These are phyloP conservation scores for Planoprotostelium fungivorum DNA, from an alignment of 78 protist species.

Conservation along the genomic window DNA sequence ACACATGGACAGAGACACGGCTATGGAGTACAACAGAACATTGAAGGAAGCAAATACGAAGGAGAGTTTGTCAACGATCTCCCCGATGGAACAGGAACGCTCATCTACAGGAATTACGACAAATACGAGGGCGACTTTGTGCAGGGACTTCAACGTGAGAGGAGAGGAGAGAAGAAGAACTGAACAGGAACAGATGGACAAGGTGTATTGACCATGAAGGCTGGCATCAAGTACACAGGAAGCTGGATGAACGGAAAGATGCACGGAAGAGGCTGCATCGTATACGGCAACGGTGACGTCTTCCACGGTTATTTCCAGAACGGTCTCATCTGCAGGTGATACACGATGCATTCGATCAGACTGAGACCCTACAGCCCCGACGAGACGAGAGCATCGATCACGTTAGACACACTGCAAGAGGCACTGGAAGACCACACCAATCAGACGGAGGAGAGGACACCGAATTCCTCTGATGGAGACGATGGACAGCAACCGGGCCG, in stretches of 20 bases:
- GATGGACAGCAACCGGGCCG: too few species aligned
- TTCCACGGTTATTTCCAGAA: not conserved
- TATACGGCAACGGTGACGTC: not conserved
- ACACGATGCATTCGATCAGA: too few species aligned
- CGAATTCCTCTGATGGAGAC: too few species aligned
- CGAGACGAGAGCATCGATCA: not conserved
- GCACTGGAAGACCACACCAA: too few species aligned
- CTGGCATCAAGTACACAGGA: not conserved
- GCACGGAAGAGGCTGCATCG: not conserved
- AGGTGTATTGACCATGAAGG: not conserved
- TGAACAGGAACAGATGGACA: too few species aligned
- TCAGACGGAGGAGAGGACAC: too few species aligned
- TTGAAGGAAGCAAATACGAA: not conserved
- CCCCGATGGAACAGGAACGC: not conserved
- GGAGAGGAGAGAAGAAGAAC: too few species aligned
- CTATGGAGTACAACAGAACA: not conserved
- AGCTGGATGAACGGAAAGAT: not conserved
- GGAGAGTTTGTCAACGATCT: not conserved
- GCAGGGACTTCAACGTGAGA: not conserved
- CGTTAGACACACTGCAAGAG: not conserved
- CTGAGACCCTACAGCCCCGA: not conserved
- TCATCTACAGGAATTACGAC: not conserved
- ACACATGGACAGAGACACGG: not conserved
- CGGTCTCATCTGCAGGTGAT: not conserved
- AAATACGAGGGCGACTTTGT: not conserved